These are phyloP conservation scores for Entomortierella chlamydospora DNA, from an alignment of 192 early-diverging fungal species.

Conservation along the genomic window DNA sequence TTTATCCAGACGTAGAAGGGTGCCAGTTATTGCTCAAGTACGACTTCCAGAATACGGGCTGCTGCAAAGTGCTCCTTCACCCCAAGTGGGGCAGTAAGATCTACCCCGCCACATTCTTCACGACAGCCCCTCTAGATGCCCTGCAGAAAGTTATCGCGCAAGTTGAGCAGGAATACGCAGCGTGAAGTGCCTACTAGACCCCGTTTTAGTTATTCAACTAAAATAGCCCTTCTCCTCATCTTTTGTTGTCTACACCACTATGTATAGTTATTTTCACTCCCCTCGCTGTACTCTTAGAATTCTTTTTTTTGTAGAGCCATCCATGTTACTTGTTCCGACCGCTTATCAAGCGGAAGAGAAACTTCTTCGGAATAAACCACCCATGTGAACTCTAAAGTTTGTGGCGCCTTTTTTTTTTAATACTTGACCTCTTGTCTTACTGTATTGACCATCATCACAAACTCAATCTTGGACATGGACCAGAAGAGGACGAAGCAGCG, in stretches of 20 bases:
- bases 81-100: constrained; percentile 91
- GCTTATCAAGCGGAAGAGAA: no score
- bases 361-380: no score
- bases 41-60: constrained; percentile 80
- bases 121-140: constrained; percentile 74
- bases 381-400: no score
- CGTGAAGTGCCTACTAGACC: not conserved
- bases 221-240: no score
- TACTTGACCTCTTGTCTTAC: no score
- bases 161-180: constrained; percentile 19
- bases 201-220: no score
- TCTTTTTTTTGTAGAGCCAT: not conserved
- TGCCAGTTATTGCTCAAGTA: constrained; percentile 81
- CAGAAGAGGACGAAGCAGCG: not conserved
- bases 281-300: not conserved
- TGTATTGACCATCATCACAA: no score
- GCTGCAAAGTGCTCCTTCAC: constrained; percentile 86
- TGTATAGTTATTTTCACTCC: not conserved
- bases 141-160: constrained; percentile 34
- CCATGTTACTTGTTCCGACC: no score
- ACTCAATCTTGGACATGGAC: no score
- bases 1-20: constrained; percentile 93
- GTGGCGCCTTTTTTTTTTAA: no score
- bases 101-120: constrained; percentile 91
- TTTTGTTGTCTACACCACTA: no score